A percentile compares a stretch with the other conserved stretches of the same genome.
These are phyloP conservation scores for Leptographium procerum DNA, from an alignment of 2,329 filamentous ascomycete genomes.

Conservation along the genomic window DNA sequence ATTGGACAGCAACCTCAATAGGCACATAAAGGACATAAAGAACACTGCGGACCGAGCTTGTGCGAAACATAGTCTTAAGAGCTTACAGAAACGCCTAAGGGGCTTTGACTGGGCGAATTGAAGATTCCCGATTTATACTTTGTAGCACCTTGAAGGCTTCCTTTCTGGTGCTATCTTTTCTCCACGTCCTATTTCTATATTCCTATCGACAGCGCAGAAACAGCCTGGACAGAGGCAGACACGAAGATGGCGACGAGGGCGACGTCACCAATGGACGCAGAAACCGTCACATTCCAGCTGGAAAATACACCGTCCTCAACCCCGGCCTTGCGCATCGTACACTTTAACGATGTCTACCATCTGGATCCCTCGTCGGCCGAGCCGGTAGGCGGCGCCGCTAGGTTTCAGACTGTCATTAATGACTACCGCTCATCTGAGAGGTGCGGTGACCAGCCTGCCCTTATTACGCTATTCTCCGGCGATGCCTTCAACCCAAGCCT, in stretches of 20 bases:
- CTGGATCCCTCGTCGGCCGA: slow-evolving; percentile 65
- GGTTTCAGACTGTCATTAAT: slow-evolving; percentile 69
- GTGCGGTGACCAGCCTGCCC: slow-evolving; percentile 50
- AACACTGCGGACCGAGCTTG: neutral
- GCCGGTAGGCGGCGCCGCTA: slow-evolving; percentile 68
- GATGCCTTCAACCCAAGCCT: slow-evolving; percentile 88
- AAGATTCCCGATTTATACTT: neutral
- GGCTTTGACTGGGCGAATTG: neutral
- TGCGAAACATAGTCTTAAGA: neutral
- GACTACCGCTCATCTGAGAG: slow-evolving; percentile 55
- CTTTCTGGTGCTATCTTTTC: neutral
- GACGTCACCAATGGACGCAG: neutral
- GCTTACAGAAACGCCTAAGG: neutral
- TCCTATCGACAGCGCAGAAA: neutral
- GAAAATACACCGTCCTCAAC: slow-evolving; percentile 16
- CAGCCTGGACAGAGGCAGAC: neutral
- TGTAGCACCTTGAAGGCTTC: neutral
- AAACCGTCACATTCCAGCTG: slow-evolving; percentile 20
- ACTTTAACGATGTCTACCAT: slow-evolving; percentile 94
- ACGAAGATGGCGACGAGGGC: neutral
- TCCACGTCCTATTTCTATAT: neutral
- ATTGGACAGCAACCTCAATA: neutral
- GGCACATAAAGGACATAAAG: neutral
- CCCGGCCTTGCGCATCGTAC: slow-evolving; percentile 69
- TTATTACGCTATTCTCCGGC: slow-evolving; percentile 77